Base-by-base conservation (phyloP, 2,329 filamentous ascomycete species). In the Zasmidium cellare region DNA sequence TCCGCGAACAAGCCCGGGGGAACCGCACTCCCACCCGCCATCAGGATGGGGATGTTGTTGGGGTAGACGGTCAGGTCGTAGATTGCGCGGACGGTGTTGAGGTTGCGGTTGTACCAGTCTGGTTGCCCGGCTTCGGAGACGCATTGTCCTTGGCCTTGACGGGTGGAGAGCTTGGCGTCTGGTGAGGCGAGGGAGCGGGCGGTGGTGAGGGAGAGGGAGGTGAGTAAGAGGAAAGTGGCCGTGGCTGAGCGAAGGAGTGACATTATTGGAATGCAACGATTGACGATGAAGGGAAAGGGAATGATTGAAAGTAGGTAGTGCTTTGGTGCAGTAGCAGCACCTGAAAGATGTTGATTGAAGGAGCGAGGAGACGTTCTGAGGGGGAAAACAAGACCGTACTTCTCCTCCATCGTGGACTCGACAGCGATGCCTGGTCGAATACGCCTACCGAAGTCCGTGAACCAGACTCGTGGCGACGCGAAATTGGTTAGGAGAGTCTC, bases 1-100 rank as follows among this genome's bases (percentile, higher is more conserved):
- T 69, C 54, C 56, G 64, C 67, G 65, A 80, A 78, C 46, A 79
- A 71, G 3, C 73, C 72, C 7, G 68, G 58, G 1, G 76, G 76
- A 6, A 79, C 73, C 23, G 67, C 72, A 0, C 66, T 61, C 2
- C 66, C 68, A 45, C 75, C 76, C 12, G n/a, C 22, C 31, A 56
- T 19, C 12, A 56, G n/a, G n/a, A 56, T 50, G 20, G 54, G 54
- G 9, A 56, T n/a, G 22, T 56, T 49, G 47, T 56, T 56, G 2
- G 54, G 54, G 22, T 56, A 56, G 38, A 56, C 54, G 12, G 54
- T 56, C 54, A 56, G 9, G 24, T 56, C 54, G 23, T 56, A 56
- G 47, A 56, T 56, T 9, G 38, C 35, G 16, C 54, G 20, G 9
- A 56, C 47, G 3, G 54, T 56, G 18, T 50, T 56, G 35, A 56